Base-by-base conservation (phyloP, 495 filamentous ascomycete species). In the Gamarada debralockiae region DNA sequence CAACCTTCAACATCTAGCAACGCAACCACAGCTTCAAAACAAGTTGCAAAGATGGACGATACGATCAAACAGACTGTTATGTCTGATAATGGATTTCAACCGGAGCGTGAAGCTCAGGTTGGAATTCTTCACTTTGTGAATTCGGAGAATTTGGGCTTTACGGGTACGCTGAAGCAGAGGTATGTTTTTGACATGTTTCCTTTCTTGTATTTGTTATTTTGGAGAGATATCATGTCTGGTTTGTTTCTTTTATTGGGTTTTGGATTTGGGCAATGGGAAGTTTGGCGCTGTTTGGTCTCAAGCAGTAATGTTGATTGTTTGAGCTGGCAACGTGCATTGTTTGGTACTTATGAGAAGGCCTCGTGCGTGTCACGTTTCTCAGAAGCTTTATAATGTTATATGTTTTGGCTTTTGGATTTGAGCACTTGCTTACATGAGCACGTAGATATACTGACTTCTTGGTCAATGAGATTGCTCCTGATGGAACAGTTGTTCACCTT, bases 371-470 rank as follows among this genome's bases (percentile, higher is more conserved):
- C 4, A 5, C 20, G n/a, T 44, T 23, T 22, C 10, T 44, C 4
- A 18, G 20, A 15, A 40, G 12, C 37, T 40, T 18, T 3, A 1
- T 14, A 8, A 4, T n/a, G 37, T 40, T 40, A 18, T 18, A 1
- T 40, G 20, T 1, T 21, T 1, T 40, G 7, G 37, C 12, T 21
- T 9, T n/a, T 21, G 13, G 2, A 15, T 40, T 40, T 18, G 17
- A 4, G 6, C 41, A 40, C n/a, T 25, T 37, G 5, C 48, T 58
- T 53, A 49, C 44, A 15, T 40, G 5, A 46, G 23, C 1, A 13
- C 41, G 22, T 54, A 93, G 90, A 59, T 98, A 90, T 69, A 95
- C 92, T 13, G 93, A 98, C 65, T 98, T 98, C 67, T 71, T 92
- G 43, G 93, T 98, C 51, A 90, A 96, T 65, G 93, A 98, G 70